Base-by-base conservation (phyloP, 2,329 filamentous ascomycete species). In the Fusarium udum region DNA sequence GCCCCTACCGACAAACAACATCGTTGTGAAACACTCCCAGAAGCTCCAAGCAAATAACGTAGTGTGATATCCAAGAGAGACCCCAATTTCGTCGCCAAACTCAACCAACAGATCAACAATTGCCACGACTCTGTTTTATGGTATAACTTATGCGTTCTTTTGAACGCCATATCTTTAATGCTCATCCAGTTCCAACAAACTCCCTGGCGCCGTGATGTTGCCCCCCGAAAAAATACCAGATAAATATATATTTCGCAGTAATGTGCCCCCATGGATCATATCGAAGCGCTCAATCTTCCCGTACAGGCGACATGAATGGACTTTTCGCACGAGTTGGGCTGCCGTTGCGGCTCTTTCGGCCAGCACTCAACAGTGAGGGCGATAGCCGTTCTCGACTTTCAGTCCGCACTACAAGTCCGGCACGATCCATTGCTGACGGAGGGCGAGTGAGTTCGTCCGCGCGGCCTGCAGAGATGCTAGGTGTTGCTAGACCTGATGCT, bases 341-440 rank as follows among this genome's bases (percentile, higher is more conserved):
- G 26, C 83, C 85, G 22, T 87, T 84, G 63, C 88, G 84, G 80
- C 88, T 90, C 79, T 88, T 84, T 80, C 89, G 81, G 31, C 89
- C 89, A 4, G 87, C 87, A 56, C 85, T 87, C 69, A 89, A 80
- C 83, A 88, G 74, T 14, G 84, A 87, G 20, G 89, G 87, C 22
- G 88, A 86, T 42, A 98, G 82, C 65, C 93, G 87, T 79, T 98
- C 96, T 60, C 94, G 87, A 79, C 94, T 97, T 79, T 98, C 95
- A 1, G 93, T 97, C 74, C 95, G 86, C 6, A 94, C 89, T 61
- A 93, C 91, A 72, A 98, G 81, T 4, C 95, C 95, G 52, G 89
- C 91, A 43, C 94, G 84, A 74, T 91, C 89, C 78, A 92, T 86
- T 10, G 86, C 86, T 60, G 84, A 86, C 22, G 78, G 75, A 20